Evolutionary conservation across 2,329 filamentous ascomycete species (phyloP).

Genomic region (Clarireedia hainanense): DNA sequence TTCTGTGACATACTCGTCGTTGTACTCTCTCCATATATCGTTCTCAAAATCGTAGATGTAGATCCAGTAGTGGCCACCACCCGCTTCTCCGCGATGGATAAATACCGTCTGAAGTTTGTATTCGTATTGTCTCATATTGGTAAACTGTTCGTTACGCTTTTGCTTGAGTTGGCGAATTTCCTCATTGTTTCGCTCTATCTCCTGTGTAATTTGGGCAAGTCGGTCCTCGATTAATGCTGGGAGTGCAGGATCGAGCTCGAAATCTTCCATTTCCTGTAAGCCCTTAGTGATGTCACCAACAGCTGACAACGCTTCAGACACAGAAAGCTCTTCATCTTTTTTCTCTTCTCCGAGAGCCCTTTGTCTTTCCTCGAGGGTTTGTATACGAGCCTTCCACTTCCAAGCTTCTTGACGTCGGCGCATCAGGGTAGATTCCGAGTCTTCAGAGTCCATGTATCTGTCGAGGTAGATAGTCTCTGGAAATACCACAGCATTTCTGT

Average conservation of each 20-base stretch:
- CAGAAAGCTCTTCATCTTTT: constrained; percentile 17
- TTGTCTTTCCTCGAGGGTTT: constrained; percentile 39
- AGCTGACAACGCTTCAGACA: constrained; percentile 24
- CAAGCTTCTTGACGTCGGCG: constrained; percentile 62
- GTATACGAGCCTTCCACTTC: constrained; percentile 61
- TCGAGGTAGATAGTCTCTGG: constrained; percentile 79
- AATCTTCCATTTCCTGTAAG: constrained; percentile 35
- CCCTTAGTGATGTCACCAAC: constrained; percentile 36
- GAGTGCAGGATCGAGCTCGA: constrained; percentile 36
- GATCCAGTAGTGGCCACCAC: constrained; percentile 89
- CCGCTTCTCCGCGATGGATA: constrained; percentile 69
- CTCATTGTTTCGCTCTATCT: constrained; percentile 37
- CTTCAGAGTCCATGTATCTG: constrained; percentile 68
- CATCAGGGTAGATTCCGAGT: constrained; percentile 50
- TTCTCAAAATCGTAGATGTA: constrained; percentile 82
- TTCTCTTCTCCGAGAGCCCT: constrained; percentile 17
- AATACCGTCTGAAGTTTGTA: constrained; percentile 90
- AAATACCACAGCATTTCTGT: constrained; percentile 70
- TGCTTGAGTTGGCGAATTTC: constrained; percentile 39
- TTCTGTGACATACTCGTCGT: constrained; percentile 74
- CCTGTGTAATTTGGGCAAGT: constrained; percentile 35
- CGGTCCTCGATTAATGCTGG: constrained; percentile 37
- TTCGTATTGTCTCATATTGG: constrained; percentile 53
- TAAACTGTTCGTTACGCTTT: constrained; percentile 47
- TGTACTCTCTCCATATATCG: constrained; percentile 85